These are phyloP conservation scores for Picochlorum sp. DNA, from an alignment of 139 green algal genomes.

Conservation along the genomic window DNA sequence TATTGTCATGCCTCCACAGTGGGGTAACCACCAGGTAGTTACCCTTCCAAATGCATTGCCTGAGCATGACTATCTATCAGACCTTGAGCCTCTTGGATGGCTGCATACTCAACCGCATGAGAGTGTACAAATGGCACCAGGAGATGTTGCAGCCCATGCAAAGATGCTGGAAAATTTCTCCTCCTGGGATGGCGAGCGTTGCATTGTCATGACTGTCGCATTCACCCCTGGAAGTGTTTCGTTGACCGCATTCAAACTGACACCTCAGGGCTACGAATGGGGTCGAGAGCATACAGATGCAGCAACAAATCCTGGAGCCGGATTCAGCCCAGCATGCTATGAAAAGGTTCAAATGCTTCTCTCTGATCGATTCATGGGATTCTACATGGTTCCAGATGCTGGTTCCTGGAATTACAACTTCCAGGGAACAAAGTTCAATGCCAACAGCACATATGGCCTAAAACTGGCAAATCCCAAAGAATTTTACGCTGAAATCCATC, in stretches of 20 bases:
- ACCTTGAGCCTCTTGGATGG: conserved; percentile 98
- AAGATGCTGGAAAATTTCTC: conserved; percentile 90
- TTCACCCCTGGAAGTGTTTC: conserved; percentile 95
- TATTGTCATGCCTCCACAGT: conserved; percentile 95
- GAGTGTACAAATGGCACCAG: conserved; percentile 77
- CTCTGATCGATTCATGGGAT: conserved; percentile 96
- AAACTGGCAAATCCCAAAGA: conserved; percentile 83
- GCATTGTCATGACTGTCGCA: conserved; percentile 82
- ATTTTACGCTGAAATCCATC: conserved; percentile 88
- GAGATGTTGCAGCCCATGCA: conserved; percentile 82
- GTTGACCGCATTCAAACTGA: conserved; percentile 97
- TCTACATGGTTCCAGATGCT: conserved; percentile 92
- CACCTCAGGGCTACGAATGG: conserved; percentile 84
- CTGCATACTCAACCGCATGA: conserved; percentile 98
- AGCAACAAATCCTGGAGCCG: conserved; percentile 60
- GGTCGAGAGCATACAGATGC: conserved; percentile 80
- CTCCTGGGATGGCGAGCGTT: conserved; percentile 94
- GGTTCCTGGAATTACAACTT: conserved; percentile 99
- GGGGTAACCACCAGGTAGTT: conserved; percentile 90
- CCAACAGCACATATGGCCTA: conserved; percentile 75
- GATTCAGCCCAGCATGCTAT: conserved; percentile 88
- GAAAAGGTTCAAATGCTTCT: conserved; percentile 99
- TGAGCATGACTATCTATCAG: conserved; percentile 92
- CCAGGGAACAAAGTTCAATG: conserved; percentile 67
- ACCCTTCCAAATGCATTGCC: conserved; percentile 78